phyloP scores from a whole-genome alignment of 371 early-diverging fungal species.

The Mortierella sp. region DNA sequence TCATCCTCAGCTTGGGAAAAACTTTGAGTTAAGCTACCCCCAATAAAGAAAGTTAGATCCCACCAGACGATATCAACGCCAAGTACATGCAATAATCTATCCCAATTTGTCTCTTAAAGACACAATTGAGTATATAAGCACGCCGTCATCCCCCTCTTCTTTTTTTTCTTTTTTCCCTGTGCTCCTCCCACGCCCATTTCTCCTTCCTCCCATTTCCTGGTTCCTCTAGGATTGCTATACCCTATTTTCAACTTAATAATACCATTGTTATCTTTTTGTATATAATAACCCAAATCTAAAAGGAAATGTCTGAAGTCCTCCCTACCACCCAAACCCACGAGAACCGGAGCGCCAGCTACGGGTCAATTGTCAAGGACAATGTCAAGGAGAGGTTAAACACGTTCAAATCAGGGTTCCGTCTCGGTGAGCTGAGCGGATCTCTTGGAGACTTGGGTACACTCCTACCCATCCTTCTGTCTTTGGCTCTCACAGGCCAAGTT shows the following conservation, averaged over 20 bases:
- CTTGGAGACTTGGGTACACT: constrained; percentile 91
- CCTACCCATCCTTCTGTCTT: constrained; percentile 84
- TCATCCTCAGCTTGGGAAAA: too few relatives aligned
- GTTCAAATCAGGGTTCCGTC: constrained; percentile 29
- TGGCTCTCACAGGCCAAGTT: constrained; percentile 80
- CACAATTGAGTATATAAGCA: not conserved
- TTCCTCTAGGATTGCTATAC: not conserved
- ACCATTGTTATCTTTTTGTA: not conserved
- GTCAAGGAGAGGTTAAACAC: constrained; percentile 31
- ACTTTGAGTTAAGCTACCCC: too few relatives aligned
- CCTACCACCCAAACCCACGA: constrained; percentile 23
- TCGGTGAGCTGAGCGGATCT: constrained; percentile 74
- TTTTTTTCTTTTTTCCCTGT: not conserved
- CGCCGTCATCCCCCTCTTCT: not conserved
- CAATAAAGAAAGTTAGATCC: too few relatives aligned
- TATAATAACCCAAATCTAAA: not conserved
- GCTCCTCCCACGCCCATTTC: constrained; percentile 2
- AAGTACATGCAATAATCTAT: too few relatives aligned
- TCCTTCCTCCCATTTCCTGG: not conserved
- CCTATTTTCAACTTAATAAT: not conserved
- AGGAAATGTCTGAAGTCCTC: constrained; percentile 27
- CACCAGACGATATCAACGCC: too few relatives aligned
- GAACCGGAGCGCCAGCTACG: constrained; percentile 5
- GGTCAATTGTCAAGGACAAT: constrained; percentile 18
- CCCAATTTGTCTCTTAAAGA: too few relatives aligned